Percentiles rank a stretch among this genome's conserved stretches.
These are phyloP conservation scores for Leccinum fuscescens DNA, from an alignment of 1,284 basidiomycete species.

Conservation along the genomic window DNA sequence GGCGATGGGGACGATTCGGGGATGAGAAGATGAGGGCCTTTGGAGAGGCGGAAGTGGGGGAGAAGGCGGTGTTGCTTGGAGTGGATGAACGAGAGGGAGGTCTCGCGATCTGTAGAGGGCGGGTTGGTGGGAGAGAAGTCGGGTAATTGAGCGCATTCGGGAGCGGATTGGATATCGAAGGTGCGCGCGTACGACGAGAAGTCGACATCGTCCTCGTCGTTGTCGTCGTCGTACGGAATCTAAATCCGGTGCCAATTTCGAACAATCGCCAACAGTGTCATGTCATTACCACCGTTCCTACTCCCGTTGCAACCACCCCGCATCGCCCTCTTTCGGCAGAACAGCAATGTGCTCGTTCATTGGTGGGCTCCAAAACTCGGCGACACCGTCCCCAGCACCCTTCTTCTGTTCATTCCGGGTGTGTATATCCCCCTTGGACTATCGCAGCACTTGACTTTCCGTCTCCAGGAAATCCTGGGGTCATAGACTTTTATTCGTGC, in stretches of 20 bases:
- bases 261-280: background rate
- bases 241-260: constrained; percentile 5
- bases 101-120: constrained; percentile 36
- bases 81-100: constrained; percentile 45
- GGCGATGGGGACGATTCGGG: constrained; percentile 50
- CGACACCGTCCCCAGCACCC: constrained; percentile 33
- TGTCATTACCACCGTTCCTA: constrained; percentile 38
- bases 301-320: constrained; percentile 23
- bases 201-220: constrained; percentile 24
- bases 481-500: constrained; percentile 55
- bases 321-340: constrained; percentile 38
- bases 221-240: constrained; percentile 2
- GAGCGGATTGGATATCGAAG: constrained; percentile 28
- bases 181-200: constrained; percentile 25
- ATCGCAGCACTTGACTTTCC: background rate
- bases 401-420: constrained; percentile 64
- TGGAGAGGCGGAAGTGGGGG: constrained; percentile 35
- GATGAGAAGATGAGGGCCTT: constrained; percentile 37
- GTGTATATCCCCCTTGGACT: background rate
- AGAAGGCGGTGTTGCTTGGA: constrained; percentile 37
- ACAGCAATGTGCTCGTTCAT: constrained; percentile 43
- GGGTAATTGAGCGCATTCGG: constrained; percentile 29
- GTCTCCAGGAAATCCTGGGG: constrained; percentile 53
- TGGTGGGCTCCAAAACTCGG: constrained; percentile 49
- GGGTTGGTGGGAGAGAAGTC: constrained; percentile 22